A percentile compares a stretch with the other conserved stretches of the same genome.
phyloP scores from a whole-genome alignment of 257 asterid species.

The Capsicum rhomboideum region DNA sequence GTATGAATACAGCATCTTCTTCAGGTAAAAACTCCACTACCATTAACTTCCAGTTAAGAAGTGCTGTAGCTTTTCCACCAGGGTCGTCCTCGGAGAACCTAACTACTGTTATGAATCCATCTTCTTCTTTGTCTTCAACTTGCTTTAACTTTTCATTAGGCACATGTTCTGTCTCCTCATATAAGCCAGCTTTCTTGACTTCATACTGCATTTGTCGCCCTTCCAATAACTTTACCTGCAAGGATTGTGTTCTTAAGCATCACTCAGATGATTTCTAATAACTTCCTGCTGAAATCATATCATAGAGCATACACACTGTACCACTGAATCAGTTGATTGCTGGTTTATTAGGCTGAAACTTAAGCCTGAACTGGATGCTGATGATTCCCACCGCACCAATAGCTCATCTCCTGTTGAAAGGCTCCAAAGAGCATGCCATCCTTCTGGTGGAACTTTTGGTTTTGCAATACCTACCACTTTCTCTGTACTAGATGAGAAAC shows the following conservation, averaged over 20 bases:
- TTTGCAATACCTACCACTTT: slow-evolving; percentile 82
- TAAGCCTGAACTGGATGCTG: slow-evolving; percentile 27
- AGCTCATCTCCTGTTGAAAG: slow-evolving; percentile 63
- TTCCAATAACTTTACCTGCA: slow-evolving; percentile 54
- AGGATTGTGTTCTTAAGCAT: not conserved
- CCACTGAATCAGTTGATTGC: slow-evolving; percentile 34
- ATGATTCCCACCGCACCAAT: slow-evolving; percentile 35
- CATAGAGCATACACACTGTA: slow-evolving; percentile 9
- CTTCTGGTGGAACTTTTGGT: slow-evolving; percentile 71
- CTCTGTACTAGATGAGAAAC: slow-evolving; percentile 72
- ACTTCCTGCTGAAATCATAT: not conserved
- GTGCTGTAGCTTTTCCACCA: slow-evolving; percentile 78
- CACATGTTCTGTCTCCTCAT: not conserved
- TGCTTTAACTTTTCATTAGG: slow-evolving; percentile 3
- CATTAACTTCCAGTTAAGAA: slow-evolving; percentile 74
- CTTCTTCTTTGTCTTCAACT: slow-evolving; percentile 31
- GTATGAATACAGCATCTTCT: slow-evolving; percentile 73
- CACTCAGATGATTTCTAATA: not conserved
- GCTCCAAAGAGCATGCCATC: slow-evolving; percentile 69
- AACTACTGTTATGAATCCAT: slow-evolving; percentile 54
- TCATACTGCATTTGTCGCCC: slow-evolving; percentile 74
- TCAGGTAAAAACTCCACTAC: slow-evolving; percentile 60
- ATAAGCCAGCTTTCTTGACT: slow-evolving; percentile 22
- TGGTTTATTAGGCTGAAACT: slow-evolving; percentile 32
- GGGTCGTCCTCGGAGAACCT: slow-evolving; percentile 65